phyloP scores from a whole-genome alignment of 73 alveolate species.

The Loxodes magnus region DNA sequence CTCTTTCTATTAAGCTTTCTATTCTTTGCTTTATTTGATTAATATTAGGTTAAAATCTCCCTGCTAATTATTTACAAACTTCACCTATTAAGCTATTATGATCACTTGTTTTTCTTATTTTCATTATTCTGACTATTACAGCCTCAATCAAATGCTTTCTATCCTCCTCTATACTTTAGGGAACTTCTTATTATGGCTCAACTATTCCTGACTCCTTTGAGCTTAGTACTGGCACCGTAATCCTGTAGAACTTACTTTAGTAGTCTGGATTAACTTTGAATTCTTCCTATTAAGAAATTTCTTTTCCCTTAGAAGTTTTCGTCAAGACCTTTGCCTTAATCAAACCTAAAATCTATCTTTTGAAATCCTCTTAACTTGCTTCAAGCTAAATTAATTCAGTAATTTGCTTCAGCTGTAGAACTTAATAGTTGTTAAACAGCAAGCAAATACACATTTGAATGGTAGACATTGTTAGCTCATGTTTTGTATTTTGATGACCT shows the following conservation, averaged over 20 bases:
- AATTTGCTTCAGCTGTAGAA: slow-evolving; percentile 1
- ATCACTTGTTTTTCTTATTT: slow-evolving; percentile 44
- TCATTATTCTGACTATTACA: slow-evolving; percentile 55
- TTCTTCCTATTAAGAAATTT: slow-evolving; percentile 16
- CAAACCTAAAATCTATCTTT: slow-evolving; percentile 31
- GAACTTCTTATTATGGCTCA: slow-evolving; percentile 14
- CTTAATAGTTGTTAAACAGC: slow-evolving; percentile 19
- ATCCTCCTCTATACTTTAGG: slow-evolving; percentile 44
- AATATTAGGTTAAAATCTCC: slow-evolving; percentile 34
- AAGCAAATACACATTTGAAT: slow-evolving; percentile 29
- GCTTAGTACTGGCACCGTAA: slow-evolving; percentile 22
- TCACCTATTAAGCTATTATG: slow-evolving; percentile 35
- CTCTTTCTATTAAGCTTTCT: slow-evolving; percentile 54
- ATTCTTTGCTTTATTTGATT: slow-evolving; percentile 44
- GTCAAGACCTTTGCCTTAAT: slow-evolving; percentile 17
- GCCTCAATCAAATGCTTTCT: slow-evolving; percentile 66
- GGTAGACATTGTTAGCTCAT: slow-evolving; percentile 31
- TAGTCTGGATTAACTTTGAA: slow-evolving; percentile 26
- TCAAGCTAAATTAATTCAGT: slow-evolving; percentile 1
- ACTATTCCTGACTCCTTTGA: slow-evolving; percentile 16
- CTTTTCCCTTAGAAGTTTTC: slow-evolving; percentile 13
- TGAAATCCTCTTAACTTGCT: slow-evolving; percentile 14
- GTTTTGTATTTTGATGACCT: slow-evolving; percentile 24
- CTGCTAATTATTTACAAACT: slow-evolving; percentile 21
- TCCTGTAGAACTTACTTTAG: background rate